Base-by-base conservation (phyloP, 257 asterid species). In the Lavandula angustifolia region DNA sequence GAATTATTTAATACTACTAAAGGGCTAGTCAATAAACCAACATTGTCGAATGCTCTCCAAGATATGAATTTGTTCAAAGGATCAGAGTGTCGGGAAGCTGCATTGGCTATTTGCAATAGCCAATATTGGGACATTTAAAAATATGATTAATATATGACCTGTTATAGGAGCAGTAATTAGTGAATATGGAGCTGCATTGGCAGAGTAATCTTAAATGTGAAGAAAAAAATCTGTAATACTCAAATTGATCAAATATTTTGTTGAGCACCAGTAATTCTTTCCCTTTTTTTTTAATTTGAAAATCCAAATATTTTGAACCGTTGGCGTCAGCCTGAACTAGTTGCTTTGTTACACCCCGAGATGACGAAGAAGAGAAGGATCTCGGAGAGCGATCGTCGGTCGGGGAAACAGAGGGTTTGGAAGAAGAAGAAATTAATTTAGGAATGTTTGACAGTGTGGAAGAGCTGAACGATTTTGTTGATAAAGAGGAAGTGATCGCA, bases 141-240 rank as follows among this genome's bases (percentile, higher is more conserved):
- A 34, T 47, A 40, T 37, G 29, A 18, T 22, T 48, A 27, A 31
- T 18, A 27, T 22, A 43, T 10, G 13, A 13, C 17, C 18, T 0
- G 38, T 35, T 54, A 13, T 40, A 46, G 67, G 32, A 22, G 33
- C 46, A 58, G 27, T 50, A 13, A 13, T 53, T 69, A 12, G 52
- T 54, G 48, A 42, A 54, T 49, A 50, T 9, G 14, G 44, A 49
- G 62, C 54, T 35, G 44, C 33, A 35, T 59, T 59, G 11, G 68
- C 60, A 13, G 38, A 46, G 35, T 33, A 18, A 46, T 68, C 16
- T 50, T 60, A 1, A 17, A 32, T 33, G 7, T 13, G 58, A 31
- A 58, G 62, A 13, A 53, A 27, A 69, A 33, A 62, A 34, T 22
- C 42, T 47, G 59, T 31, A 57, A 34, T 7, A 37, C 64, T 53